Percentiles rank a stretch among this genome's conserved stretches.
These are phyloP conservation scores for Fusarium buxicola DNA, from an alignment of 2,329 filamentous ascomycete species.

Conservation along the genomic window DNA sequence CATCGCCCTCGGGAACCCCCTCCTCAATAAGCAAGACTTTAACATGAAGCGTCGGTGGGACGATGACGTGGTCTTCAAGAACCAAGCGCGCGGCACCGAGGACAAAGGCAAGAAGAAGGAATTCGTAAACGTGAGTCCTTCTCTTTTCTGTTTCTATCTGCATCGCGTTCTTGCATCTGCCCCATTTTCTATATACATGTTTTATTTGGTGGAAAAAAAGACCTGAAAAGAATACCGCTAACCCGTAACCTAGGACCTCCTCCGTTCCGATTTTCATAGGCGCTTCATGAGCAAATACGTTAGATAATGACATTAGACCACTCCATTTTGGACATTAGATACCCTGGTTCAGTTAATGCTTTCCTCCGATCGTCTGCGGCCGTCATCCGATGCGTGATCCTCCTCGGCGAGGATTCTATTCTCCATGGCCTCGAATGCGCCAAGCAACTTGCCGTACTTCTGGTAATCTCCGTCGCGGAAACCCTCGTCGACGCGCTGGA, in stretches of 20 bases:
- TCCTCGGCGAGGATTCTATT: slow-evolving; percentile 65
- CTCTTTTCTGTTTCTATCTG: slow-evolving; percentile 10
- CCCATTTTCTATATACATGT: slow-evolving; percentile 7
- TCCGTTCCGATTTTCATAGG: slow-evolving; percentile 97
- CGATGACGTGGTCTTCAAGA: slow-evolving; percentile 99
- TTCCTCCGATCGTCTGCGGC: slow-evolving; percentile 13
- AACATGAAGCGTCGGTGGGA: slow-evolving; percentile 95
- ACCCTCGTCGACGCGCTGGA: slow-evolving; percentile 84
- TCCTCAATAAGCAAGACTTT: slow-evolving; percentile 90
- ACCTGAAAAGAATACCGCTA: slow-evolving; percentile 16
- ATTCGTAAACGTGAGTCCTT: slow-evolving; percentile 86
- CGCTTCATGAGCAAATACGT: slow-evolving; percentile 88
- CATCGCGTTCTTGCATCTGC: not conserved
- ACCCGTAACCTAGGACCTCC: slow-evolving; percentile 71
- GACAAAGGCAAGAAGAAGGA: slow-evolving; percentile 90
- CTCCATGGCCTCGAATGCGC: slow-evolving; percentile 84
- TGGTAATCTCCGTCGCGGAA: slow-evolving; percentile 81
- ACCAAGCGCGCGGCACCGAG: slow-evolving; percentile 94
- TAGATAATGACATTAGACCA: slow-evolving; percentile 53
- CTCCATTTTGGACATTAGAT: slow-evolving; percentile 44
- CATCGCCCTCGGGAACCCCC: slow-evolving; percentile 91
- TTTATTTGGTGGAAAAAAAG: not conserved
- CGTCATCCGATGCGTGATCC: slow-evolving; percentile 21
- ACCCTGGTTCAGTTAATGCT: slow-evolving; percentile 39
- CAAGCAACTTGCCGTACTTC: slow-evolving; percentile 79